A percentile compares a stretch with the other conserved stretches of the same genome.
phyloP scores from a whole-genome alignment of 2,329 filamentous ascomycete genomes.

The Gyromitra esculenta region DNA sequence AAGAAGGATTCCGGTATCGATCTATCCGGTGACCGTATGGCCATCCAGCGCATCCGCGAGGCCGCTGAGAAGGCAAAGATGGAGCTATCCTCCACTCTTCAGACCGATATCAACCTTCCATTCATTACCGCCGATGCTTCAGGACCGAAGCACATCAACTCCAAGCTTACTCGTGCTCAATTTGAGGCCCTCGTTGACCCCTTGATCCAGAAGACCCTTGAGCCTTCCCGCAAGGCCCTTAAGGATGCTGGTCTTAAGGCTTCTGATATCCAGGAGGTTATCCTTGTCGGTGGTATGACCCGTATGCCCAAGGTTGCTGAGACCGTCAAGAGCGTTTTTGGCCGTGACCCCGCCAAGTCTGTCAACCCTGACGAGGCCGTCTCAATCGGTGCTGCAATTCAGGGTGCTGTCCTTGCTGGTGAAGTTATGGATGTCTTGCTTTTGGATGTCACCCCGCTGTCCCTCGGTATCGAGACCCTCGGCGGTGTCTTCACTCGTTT shows the following conservation, averaged over 20 bases:
- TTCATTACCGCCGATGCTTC: slow-evolving; percentile 98
- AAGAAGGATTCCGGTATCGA: slow-evolving; percentile 96
- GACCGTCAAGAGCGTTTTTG: slow-evolving; percentile 96
- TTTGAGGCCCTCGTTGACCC: slow-evolving; percentile 93
- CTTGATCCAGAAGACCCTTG: slow-evolving; percentile 83
- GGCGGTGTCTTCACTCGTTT: slow-evolving; percentile 97
- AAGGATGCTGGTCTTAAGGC: slow-evolving; percentile 92
- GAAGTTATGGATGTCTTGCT: slow-evolving; percentile 96
- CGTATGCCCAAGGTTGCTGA: slow-evolving; percentile 99
- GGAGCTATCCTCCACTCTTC: slow-evolving; percentile 91
- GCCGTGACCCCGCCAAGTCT: slow-evolving; percentile 94
- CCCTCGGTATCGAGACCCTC: slow-evolving; percentile 97
- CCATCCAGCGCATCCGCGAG: slow-evolving; percentile 98
- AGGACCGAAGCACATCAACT: slow-evolving; percentile 98
- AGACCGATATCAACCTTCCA: slow-evolving; percentile 97
- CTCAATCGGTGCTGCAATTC: slow-evolving; percentile 94
- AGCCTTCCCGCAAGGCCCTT: slow-evolving; percentile 93
- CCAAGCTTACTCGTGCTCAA: slow-evolving; percentile 89
- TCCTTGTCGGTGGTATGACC: slow-evolving; percentile 98
- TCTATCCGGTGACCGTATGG: slow-evolving; percentile 92
- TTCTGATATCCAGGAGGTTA: slow-evolving; percentile 96
- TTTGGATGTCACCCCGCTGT: slow-evolving; percentile 93
- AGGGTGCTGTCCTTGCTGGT: slow-evolving; percentile 95
- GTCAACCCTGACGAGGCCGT: slow-evolving; percentile 99
- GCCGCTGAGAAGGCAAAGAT: slow-evolving; percentile 99